Base-by-base conservation (phyloP, 495 filamentous ascomycete species). In the Neurospora sp. region DNA sequence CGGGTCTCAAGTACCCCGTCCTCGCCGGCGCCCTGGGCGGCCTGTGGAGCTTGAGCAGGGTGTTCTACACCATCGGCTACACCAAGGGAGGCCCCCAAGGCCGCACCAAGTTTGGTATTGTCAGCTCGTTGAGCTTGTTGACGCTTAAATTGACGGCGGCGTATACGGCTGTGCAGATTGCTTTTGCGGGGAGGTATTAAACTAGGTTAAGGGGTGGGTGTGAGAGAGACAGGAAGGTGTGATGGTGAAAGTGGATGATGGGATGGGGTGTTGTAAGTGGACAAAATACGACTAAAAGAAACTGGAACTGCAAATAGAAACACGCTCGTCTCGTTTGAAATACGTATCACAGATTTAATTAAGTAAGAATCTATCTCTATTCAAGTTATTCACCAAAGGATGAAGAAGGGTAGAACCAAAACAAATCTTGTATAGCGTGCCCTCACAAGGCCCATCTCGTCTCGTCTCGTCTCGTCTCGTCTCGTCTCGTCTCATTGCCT, bases 31-130 rank as follows among this genome's bases (percentile, higher is more conserved):
- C 71, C 4, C 75, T 91, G 16, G 88, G 89, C 27, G 84, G 78
- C 7, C 77, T 78, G 6, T 94, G 92, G 92, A 79, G 87, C 39
- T 46, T 87, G 4, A 81, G 80, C 23, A 85, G 92, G 23, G 39
- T 84, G 2, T 23, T 88, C 27, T 94, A 88, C 79, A 79, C 88
- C 23, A 73, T 83, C 16, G 92, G 91, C n/a, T 94, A 94, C 75
- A 84, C 76, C 59, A 74, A 83, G 3, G 70, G 46, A 3, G 83
- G 84, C 0, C 84, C 84, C 1, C 31, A 76, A 39, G 84, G 82
- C 3, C 78, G 84, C 11, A 5, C 66, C 16, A 4, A 35, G 79
- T 82, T 74, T 72, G 81, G 76, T 7, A 14, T 54, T 6, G 11
- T 77, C 12, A 72, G 72, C 42, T 38, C 72, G 20, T 18, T 81